Conservation (phyloP, 106 monocot genomes). For the Xerophyta viscosa region DNA sequence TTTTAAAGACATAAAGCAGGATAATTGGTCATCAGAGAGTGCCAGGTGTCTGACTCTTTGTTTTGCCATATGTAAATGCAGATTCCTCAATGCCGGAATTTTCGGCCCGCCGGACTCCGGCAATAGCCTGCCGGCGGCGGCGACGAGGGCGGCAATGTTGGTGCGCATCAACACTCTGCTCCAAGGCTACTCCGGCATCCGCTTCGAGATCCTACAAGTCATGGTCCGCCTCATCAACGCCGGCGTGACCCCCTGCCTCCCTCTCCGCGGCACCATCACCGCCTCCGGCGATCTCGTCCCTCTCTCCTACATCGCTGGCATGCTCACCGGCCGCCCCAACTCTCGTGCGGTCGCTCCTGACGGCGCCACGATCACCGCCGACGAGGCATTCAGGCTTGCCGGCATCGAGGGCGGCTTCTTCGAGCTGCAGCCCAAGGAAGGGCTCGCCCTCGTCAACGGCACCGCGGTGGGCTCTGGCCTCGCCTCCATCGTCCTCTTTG, state of each 20-base stretch:
- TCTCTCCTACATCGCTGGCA: neutral
- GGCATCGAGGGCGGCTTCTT: neutral
- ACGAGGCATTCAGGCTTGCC: neutral
- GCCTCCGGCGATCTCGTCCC: neutral
- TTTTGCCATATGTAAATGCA: conserved; percentile 7
- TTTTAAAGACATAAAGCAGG: too few species aligned
- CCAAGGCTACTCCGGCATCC: neutral
- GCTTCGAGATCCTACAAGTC: neutral
- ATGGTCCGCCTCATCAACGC: neutral
- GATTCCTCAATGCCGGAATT: conserved; percentile 69
- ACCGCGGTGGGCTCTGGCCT: neutral
- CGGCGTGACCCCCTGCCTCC: neutral
- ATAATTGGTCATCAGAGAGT: neutral
- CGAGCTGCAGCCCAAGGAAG: neutral
- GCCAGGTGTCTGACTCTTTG: too few species aligned
- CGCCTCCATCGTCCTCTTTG: neutral
- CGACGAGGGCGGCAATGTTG: neutral
- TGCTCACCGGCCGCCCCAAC: neutral
- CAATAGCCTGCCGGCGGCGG: conserved; percentile 9
- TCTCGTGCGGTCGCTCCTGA: neutral
- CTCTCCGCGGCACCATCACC: neutral
- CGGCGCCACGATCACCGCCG: neutral
- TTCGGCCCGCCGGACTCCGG: conserved; percentile 19
- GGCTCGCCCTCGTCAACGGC: neutral
- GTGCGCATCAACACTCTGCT: neutral